These are phyloP conservation scores for Vanderwaltozyma verrucispora DNA, from an alignment of 805 yeast genomes.

Conservation along the genomic window DNA sequence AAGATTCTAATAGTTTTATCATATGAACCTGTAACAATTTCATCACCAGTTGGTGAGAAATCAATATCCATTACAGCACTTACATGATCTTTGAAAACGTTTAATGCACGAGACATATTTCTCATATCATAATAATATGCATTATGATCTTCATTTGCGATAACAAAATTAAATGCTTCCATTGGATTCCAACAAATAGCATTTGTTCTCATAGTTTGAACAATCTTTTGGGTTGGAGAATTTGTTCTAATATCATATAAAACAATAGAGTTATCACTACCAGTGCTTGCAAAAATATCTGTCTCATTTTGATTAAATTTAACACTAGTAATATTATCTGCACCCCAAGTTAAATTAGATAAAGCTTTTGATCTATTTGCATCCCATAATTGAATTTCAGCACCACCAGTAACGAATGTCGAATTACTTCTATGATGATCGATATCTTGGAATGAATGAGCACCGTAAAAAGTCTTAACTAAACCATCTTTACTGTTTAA, in stretches of 20 bases:
- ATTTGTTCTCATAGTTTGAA: constrained; percentile 73
- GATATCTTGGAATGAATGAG: constrained; percentile 70
- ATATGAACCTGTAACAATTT: constrained; percentile 88
- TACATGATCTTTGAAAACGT: constrained; percentile 90
- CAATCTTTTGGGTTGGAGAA: constrained; percentile 85
- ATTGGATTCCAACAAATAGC: constrained; percentile 93
- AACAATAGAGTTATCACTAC: constrained; percentile 83
- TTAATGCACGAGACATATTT: constrained; percentile 67
- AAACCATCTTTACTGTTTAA: constrained; percentile 40
- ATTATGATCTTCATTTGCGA: constrained; percentile 91
- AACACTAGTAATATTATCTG: constrained; percentile 76
- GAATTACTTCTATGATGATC: constrained; percentile 76
- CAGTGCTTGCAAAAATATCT: constrained; percentile 77
- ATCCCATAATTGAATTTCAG: constrained; percentile 88
- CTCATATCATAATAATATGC: constrained; percentile 95
- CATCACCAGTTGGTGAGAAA: constrained; percentile 95
- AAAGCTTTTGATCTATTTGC: constrained; percentile 65
- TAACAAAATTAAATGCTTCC: constrained; percentile 90
- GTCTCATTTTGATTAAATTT: constrained; percentile 87
- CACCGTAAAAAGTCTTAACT: constrained; percentile 71
- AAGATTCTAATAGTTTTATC: constrained; percentile 86
- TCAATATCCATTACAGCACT: constrained; percentile 93
- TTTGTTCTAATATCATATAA: constrained; percentile 85
- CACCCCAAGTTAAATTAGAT: constrained; percentile 87
- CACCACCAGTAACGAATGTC: constrained; percentile 87